A percentile compares a stretch with the other conserved stretches of the same genome.
Evolutionary conservation across 139 green algal genomes (phyloP).

Genomic region (Haematococcus sp.): DNA sequence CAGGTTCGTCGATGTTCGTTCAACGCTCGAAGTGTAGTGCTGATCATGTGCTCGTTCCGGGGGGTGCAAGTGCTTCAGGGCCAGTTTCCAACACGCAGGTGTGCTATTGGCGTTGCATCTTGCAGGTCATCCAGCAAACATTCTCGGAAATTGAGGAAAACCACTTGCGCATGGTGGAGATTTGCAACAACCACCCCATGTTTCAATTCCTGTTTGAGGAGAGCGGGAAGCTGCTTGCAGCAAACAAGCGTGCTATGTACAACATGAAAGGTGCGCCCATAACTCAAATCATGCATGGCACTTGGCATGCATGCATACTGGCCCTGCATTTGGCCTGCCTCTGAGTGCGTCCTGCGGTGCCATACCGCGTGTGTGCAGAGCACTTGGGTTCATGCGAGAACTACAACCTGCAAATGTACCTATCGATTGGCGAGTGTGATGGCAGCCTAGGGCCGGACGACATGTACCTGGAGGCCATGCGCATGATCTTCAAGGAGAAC

Average conservation of each 20-base stretch:
- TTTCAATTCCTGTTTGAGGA: slow-evolving; percentile 68
- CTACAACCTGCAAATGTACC: slow-evolving; percentile 51
- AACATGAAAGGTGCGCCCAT: slow-evolving; percentile 46
- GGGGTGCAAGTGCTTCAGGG: too few relatives aligned
- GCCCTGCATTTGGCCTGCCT: background rate
- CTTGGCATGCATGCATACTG: background rate
- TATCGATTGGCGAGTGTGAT: slow-evolving; percentile 50
- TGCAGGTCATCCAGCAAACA: slow-evolving; percentile 20
- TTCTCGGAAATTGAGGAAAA: slow-evolving; percentile 21
- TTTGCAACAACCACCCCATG: slow-evolving; percentile 64
- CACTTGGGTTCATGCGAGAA: slow-evolving; percentile 36
- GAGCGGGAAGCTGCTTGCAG: slow-evolving; percentile 50
- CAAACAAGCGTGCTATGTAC: slow-evolving; percentile 49
- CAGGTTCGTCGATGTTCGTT: slow-evolving; percentile 8
- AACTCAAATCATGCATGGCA: too few relatives aligned
- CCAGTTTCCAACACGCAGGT: background rate
- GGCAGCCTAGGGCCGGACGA: slow-evolving; percentile 31
- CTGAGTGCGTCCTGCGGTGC: background rate
- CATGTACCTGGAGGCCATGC: slow-evolving; percentile 45
- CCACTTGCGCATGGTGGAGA: slow-evolving; percentile 49
- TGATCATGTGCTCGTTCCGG: too few relatives aligned
- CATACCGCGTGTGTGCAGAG: slow-evolving; percentile 27
- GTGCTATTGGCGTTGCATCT: background rate
- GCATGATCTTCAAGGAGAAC: slow-evolving; percentile 37
- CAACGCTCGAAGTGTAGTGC: background rate